Conservation (phyloP, 306 rosid genomes). For the Prunus kanzakura region DNA sequence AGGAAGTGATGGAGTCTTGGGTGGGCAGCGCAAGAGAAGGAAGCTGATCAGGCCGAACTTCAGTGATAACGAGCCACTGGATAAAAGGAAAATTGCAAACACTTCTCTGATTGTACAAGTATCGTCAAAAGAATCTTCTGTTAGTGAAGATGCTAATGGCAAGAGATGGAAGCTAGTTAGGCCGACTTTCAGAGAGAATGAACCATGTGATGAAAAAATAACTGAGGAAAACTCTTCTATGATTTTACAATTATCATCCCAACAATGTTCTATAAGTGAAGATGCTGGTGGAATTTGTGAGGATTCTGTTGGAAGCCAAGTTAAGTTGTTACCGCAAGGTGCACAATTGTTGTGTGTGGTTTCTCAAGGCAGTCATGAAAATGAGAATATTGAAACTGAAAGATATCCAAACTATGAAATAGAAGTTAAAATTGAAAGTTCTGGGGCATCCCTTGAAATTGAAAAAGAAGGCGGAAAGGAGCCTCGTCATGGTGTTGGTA, state of each 20-base stretch:
- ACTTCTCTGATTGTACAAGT: slow-evolving; percentile 18
- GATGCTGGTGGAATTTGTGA: slow-evolving; percentile 21
- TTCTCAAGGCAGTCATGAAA: slow-evolving; percentile 8
- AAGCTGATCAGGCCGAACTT: slow-evolving; percentile 64
- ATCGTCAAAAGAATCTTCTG: slow-evolving; percentile 20
- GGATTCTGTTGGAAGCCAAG: slow-evolving; percentile 23
- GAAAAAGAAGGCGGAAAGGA: slow-evolving; percentile 23
- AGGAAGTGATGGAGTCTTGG: slow-evolving; percentile 15
- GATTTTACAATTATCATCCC: slow-evolving; percentile 13
- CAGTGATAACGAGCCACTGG: slow-evolving; percentile 25
- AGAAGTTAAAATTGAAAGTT: slow-evolving; percentile 17
- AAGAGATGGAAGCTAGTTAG: slow-evolving; percentile 57
- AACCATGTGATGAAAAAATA: slow-evolving; percentile 21
- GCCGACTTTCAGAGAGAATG: slow-evolving; percentile 40
- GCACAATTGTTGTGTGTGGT: slow-evolving; percentile 10
- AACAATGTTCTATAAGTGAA: slow-evolving; percentile 19
- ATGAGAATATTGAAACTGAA: slow-evolving; percentile 18
- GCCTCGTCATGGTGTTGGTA: slow-evolving; percentile 12
- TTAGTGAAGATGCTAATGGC: slow-evolving; percentile 9
- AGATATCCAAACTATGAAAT: slow-evolving; percentile 2
- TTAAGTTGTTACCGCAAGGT: slow-evolving; percentile 3
- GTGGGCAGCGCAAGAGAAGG: slow-evolving; percentile 43
- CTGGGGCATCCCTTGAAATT: background rate
- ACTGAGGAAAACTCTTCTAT: slow-evolving; percentile 7
- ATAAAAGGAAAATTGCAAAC: slow-evolving; percentile 9